phyloP scores from a whole-genome alignment of 208 protist species.

The Paratrypanosoma confusum region DNA sequence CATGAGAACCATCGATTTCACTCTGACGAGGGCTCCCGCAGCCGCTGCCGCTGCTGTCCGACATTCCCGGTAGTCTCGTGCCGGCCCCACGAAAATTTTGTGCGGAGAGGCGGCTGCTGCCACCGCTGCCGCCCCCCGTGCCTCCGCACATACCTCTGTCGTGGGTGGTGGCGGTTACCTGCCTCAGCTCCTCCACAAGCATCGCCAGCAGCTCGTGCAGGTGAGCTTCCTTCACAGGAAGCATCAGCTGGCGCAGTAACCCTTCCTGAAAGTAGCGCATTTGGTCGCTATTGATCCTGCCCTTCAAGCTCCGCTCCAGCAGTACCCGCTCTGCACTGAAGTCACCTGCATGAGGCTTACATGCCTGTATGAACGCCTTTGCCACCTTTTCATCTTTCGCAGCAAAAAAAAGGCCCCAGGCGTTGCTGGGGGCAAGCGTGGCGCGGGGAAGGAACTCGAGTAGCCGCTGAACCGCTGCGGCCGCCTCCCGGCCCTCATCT shows the following conservation, averaged over 20 bases:
- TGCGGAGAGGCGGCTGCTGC: not conserved
- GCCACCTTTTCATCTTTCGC: constrained; percentile 52
- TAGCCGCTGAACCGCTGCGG: constrained; percentile 56
- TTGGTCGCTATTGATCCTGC: constrained; percentile 25
- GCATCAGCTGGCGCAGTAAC: constrained; percentile 31
- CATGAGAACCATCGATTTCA: too few relatives aligned
- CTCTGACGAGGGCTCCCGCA: too few relatives aligned
- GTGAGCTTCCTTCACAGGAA: constrained; percentile 24
- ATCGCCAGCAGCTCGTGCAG: constrained; percentile 26
- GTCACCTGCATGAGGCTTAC: constrained; percentile 14
- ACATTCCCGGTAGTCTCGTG: not conserved
- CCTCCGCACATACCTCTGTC: not conserved
- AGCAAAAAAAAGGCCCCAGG: constrained; percentile 60
- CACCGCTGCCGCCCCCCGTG: constrained; percentile 5
- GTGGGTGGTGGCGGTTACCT: not conserved
- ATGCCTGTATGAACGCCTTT: constrained; percentile 35
- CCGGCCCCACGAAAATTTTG: not conserved
- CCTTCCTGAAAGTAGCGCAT: constrained; percentile 31
- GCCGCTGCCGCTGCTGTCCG: not conserved
- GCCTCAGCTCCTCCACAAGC: constrained; percentile 7
- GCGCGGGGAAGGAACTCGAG: constrained; percentile 43
- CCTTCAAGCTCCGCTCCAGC: constrained; percentile 29
- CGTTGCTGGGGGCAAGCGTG: constrained; percentile 34
- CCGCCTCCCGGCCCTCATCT: constrained; percentile 30
- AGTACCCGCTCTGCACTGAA: constrained; percentile 19